phyloP scores from a whole-genome alignment of 805 yeast genomes.

The Nakazawaea ernobii region DNA sequence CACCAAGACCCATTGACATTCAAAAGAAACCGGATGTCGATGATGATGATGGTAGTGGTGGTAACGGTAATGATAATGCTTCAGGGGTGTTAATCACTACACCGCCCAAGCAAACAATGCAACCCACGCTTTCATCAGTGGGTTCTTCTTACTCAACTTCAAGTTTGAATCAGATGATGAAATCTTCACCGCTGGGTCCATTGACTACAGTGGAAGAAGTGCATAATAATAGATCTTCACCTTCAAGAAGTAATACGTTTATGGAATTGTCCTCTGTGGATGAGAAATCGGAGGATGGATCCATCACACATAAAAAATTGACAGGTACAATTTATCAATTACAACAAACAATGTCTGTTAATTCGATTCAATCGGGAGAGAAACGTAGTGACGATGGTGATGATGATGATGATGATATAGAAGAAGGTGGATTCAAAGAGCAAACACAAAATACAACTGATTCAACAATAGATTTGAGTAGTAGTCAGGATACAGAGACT shows the following conservation, averaged over 20 bases:
- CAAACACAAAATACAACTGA: not conserved
- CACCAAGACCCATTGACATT: slow-evolving; percentile 7
- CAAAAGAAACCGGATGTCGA: not conserved
- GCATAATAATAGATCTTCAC: not conserved
- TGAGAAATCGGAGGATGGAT: not conserved
- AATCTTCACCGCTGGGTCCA: slow-evolving; percentile 46
- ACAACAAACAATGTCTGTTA: slow-evolving; percentile 4
- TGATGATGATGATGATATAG: not conserved
- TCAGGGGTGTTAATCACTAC: slow-evolving; percentile 1
- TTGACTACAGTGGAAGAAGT: slow-evolving; percentile 48
- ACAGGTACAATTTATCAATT: slow-evolving; percentile 4
- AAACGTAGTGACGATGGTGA: not conserved
- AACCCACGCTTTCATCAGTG: slow-evolving; percentile 17
- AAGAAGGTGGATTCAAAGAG: not conserved
- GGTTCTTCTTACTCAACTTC: slow-evolving; percentile 16
- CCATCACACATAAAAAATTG: not conserved
- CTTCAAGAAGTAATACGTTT: not conserved
- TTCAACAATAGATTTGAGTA: not conserved
- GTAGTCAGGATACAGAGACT: not conserved
- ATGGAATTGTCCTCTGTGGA: not conserved
- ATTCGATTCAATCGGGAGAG: not conserved
- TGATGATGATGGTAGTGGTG: too few relatives aligned
- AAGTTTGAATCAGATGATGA: slow-evolving; percentile 16
- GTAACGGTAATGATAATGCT: not conserved
- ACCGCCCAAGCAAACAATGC: slow-evolving; percentile 9